A percentile compares a stretch with the other conserved stretches of the same genome.
These are phyloP conservation scores for Kokia cookei DNA, from an alignment of 441 rosid genomes.

Conservation along the genomic window DNA sequence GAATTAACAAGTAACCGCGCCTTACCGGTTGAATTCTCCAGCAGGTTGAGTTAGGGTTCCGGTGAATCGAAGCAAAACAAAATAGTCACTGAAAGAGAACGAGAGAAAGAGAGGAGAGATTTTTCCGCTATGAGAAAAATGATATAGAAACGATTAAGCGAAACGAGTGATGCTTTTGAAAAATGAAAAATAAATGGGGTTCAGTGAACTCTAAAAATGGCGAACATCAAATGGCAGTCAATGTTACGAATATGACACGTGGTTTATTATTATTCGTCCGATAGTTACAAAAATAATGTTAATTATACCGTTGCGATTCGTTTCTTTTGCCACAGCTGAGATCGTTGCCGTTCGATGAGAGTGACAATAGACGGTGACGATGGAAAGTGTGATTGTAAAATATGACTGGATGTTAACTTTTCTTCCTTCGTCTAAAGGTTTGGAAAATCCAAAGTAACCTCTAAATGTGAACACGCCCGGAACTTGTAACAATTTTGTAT, in stretches of 20 bases:
- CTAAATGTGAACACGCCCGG: too few species aligned
- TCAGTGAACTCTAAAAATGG: not conserved
- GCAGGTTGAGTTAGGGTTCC: slow-evolving; percentile 60
- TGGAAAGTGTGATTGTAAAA: slow-evolving; percentile 9
- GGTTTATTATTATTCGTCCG: slow-evolving; percentile 12
- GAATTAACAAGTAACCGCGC: not conserved
- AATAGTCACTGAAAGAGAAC: not conserved
- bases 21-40: slow-evolving; percentile 33
- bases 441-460: not conserved
- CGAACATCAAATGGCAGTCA: slow-evolving; percentile 28
- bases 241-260: slow-evolving; percentile 14
- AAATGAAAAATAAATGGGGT: slow-evolving; percentile 15
- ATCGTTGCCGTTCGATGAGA: not conserved
- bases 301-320: not conserved
- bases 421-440: not conserved
- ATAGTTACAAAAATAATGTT: not conserved
- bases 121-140: slow-evolving; percentile 10
- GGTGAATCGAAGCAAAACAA: slow-evolving; percentile 24
- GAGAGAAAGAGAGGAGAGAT: not conserved
- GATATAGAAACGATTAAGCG: slow-evolving; percentile 5
- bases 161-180: slow-evolving; percentile 13
- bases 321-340: not conserved
- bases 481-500: too few species aligned
- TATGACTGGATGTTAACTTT: not conserved
- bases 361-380: not conserved